A percentile compares a stretch with the other conserved stretches of the same genome.
Conservation (phyloP, 176 grass and related monocot species). For the Oryza longistaminata region DNA sequence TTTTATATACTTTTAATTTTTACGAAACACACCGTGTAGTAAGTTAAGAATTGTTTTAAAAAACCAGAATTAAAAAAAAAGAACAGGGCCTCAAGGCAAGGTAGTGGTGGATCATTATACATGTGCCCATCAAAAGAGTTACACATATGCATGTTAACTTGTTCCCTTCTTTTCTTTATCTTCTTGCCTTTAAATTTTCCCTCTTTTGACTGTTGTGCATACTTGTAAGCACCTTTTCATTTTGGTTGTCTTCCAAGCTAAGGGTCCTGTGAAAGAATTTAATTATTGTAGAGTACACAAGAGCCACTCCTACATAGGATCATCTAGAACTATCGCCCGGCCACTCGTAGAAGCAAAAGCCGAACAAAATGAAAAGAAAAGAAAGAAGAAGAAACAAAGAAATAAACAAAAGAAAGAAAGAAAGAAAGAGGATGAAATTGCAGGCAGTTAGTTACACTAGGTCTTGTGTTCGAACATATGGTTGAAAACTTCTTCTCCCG, state of each 20-base stretch:
- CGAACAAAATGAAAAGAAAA: background rate
- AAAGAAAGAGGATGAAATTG: background rate
- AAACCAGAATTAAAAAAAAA: too few relatives aligned
- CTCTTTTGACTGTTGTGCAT: background rate
- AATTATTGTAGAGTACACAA: background rate
- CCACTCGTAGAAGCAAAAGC: background rate
- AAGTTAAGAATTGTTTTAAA: too few relatives aligned
- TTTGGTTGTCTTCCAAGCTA: constrained; percentile 40
- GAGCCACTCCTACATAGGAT: background rate
- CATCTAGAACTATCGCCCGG: background rate
- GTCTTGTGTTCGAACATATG: background rate
- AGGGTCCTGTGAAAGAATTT: constrained; percentile 11
- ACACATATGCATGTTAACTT: background rate
- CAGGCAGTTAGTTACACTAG: constrained; percentile 28
- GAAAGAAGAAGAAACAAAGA: too few relatives aligned
- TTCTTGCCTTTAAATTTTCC: background rate
- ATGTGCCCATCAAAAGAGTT: constrained; percentile 53
- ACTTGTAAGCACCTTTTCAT: background rate
- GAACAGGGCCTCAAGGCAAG: background rate
- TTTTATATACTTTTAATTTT: too few relatives aligned
- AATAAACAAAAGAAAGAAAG: too few relatives aligned
- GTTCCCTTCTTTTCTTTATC: background rate
- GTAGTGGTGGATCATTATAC: background rate
- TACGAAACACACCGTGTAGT: too few relatives aligned
- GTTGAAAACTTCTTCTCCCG: too few relatives aligned